Percentiles rank a stretch among this genome's conserved stretches.
Evolutionary conservation across 805 yeast species (phyloP).

Genomic region (Lipomyces yamadae): DNA sequence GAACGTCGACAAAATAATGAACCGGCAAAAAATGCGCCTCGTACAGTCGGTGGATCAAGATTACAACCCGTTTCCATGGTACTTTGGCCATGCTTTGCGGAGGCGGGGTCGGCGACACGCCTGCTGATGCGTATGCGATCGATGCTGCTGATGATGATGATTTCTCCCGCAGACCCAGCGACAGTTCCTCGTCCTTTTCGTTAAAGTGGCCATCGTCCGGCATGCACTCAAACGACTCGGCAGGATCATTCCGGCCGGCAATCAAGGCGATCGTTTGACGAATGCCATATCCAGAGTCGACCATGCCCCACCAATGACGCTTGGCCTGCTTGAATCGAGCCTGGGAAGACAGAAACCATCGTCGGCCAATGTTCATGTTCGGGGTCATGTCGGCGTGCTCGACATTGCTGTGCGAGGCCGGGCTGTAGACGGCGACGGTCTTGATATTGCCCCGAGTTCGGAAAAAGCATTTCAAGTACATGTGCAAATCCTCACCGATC

Average conservation of each 20-base stretch:
- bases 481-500: constrained; percentile 40
- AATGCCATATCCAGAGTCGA: constrained; percentile 37
- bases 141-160: background rate
- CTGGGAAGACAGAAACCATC: constrained; percentile 24
- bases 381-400: constrained; percentile 19
- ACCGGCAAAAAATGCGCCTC: constrained; percentile 39
- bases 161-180: background rate
- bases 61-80: constrained; percentile 22
- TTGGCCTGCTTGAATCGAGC: constrained; percentile 38
- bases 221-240: background rate
- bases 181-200: constrained; percentile 2
- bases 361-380: background rate
- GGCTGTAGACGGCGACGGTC: constrained; percentile 33
- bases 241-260: background rate
- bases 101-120: background rate
- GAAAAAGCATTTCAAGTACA: constrained; percentile 37
- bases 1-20: constrained; percentile 34
- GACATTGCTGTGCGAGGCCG: constrained; percentile 39
- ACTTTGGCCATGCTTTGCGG: background rate
- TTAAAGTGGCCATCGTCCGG: background rate
- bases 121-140: background rate
- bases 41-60: constrained; percentile 33
- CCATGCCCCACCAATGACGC: constrained; percentile 39
- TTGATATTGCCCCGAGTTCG: constrained; percentile 28
- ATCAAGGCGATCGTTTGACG: constrained; percentile 18